These are phyloP conservation scores for Apostasia shenzhenica DNA, from an alignment of 106 monocot genomes.

Conservation along the genomic window DNA sequence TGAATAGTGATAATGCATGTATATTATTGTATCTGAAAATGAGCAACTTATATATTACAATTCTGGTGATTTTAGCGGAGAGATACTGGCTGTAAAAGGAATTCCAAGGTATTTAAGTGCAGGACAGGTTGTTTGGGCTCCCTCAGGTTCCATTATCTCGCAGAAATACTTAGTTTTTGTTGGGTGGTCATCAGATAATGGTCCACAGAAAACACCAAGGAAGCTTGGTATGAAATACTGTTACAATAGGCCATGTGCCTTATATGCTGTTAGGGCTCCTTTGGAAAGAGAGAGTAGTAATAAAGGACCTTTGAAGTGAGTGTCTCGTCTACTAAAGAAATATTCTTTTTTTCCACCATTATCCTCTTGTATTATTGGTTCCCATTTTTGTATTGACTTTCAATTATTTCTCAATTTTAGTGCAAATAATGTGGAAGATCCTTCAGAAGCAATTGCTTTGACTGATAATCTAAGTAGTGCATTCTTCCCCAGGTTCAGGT, in stretches of 20 bases:
- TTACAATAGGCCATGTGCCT: slow-evolving; percentile 80
- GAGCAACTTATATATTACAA: background rate
- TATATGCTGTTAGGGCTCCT: slow-evolving; percentile 58
- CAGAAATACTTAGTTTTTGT: slow-evolving; percentile 74
- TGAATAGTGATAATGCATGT: background rate
- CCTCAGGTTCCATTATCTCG: slow-evolving; percentile 28
- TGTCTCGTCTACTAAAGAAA: slow-evolving; percentile 1
- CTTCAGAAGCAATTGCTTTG: slow-evolving; percentile 31
- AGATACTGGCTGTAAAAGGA: slow-evolving; percentile 61
- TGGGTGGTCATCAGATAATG: slow-evolving; percentile 82
- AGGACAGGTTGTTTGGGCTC: slow-evolving; percentile 96
- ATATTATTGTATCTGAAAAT: background rate
- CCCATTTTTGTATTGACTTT: slow-evolving; percentile 9
- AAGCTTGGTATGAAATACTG: slow-evolving; percentile 98
- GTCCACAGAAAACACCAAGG: slow-evolving; percentile 34
- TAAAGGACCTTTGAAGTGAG: slow-evolving; percentile 26
- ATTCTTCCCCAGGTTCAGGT: slow-evolving; percentile 90
- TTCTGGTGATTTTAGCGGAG: slow-evolving; percentile 51
- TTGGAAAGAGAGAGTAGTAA: slow-evolving; percentile 23
- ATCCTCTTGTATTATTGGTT: background rate
- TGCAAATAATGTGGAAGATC: slow-evolving; percentile 14
- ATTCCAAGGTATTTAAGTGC: slow-evolving; percentile 60
- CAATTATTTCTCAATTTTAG: slow-evolving; percentile 24
- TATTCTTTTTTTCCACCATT: background rate
- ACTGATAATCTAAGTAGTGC: slow-evolving; percentile 71